phyloP scores from a whole-genome alignment of 495 filamentous ascomycete species.

The Aspergillus diversus region DNA sequence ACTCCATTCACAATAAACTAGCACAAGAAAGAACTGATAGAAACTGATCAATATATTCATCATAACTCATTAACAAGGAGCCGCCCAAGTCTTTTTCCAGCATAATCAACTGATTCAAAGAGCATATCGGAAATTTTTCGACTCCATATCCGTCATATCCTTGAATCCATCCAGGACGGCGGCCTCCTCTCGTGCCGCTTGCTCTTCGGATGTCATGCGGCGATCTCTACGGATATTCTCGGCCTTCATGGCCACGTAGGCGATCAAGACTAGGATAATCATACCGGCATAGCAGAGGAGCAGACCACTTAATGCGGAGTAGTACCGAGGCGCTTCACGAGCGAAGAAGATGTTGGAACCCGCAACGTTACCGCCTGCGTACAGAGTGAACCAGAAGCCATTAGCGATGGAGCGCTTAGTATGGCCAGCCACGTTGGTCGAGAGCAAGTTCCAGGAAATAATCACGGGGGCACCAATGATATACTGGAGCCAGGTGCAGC shows the following conservation, averaged over 20 bases:
- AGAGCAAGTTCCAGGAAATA: slow-evolving; percentile 58
- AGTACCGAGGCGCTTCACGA: slow-evolving; percentile 41
- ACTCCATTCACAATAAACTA: not conserved
- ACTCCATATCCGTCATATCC: slow-evolving; percentile 53
- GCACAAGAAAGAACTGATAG: not conserved
- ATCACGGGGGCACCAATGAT: slow-evolving; percentile 54
- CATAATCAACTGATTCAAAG: slow-evolving; percentile 26
- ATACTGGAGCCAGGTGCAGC: slow-evolving; percentile 55
- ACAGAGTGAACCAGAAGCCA: slow-evolving; percentile 42
- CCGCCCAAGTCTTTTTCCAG: not conserved
- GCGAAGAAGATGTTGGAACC: slow-evolving; percentile 51
- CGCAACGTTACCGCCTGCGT: slow-evolving; percentile 44
- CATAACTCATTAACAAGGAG: not conserved
- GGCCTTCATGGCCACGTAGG: slow-evolving; percentile 34
- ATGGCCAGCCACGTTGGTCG: slow-evolving; percentile 65
- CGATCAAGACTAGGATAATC: slow-evolving; percentile 29
- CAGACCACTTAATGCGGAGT: slow-evolving; percentile 37
- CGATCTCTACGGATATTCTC: slow-evolving; percentile 33
- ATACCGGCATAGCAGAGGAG: slow-evolving; percentile 41
- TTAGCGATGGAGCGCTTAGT: slow-evolving; percentile 62
- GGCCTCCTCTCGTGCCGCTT: slow-evolving; percentile 20
- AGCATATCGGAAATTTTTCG: slow-evolving; percentile 48
- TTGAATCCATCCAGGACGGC: slow-evolving; percentile 47
- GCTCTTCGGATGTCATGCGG: slow-evolving; percentile 21
- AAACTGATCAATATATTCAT: not conserved